Percentiles rank a stretch among this genome's conserved stretches.
phyloP scores from a whole-genome alignment of 2,329 filamentous ascomycete genomes.

The Monosporascus sp. region DNA sequence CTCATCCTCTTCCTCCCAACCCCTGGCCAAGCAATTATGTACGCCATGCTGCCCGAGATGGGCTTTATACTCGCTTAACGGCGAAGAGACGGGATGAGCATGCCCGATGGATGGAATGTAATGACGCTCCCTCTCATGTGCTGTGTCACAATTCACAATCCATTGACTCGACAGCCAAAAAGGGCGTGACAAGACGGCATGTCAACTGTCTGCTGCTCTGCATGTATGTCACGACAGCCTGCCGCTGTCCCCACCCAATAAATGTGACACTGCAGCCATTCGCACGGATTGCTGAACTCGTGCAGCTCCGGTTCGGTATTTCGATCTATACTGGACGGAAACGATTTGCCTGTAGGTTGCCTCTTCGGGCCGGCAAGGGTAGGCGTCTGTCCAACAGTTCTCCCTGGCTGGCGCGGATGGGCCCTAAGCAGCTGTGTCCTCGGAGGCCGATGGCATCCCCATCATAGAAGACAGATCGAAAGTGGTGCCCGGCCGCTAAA shows the following conservation, averaged over 20 bases:
- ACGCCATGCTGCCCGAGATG: background rate
- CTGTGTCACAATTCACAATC: background rate
- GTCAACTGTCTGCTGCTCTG: background rate
- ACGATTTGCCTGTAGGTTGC: background rate
- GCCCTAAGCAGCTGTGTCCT: background rate
- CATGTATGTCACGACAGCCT: background rate
- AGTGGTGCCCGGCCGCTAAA: background rate
- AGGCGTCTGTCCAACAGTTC: background rate
- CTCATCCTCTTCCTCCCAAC: background rate
- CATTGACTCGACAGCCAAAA: background rate
- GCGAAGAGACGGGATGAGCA: background rate
- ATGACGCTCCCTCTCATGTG: background rate
- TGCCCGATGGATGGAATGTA: background rate
- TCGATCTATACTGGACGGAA: background rate
- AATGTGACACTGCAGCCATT: background rate
- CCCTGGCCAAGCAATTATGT: background rate
- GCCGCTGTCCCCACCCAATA: background rate
- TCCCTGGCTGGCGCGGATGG: background rate
- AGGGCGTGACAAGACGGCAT: background rate
- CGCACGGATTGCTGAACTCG: background rate
- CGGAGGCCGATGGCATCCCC: background rate
- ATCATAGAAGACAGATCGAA: background rate
- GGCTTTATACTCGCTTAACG: background rate
- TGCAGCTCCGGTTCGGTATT: background rate
- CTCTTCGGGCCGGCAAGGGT: background rate